phyloP scores from a whole-genome alignment of 805 yeast genomes.

The Yamadazyma sp. region DNA sequence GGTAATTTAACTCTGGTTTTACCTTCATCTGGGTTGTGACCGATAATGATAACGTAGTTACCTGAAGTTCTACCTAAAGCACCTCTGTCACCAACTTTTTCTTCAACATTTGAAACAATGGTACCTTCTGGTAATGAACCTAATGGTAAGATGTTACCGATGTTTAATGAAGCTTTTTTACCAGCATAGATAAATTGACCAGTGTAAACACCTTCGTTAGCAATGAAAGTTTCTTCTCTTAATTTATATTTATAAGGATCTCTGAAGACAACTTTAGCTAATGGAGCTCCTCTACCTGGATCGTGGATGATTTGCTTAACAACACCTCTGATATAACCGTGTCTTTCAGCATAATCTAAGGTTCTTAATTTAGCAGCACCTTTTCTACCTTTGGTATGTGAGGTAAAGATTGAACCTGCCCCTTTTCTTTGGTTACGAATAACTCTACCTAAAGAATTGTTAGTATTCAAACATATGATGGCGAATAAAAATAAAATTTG shows the following conservation, averaged over 20 bases:
- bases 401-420: slow-evolving; percentile 99
- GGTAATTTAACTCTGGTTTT: slow-evolving; percentile 99
- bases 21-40: slow-evolving; percentile 99
- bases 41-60: slow-evolving; percentile 97
- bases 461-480: slow-evolving; percentile 4
- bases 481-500: neutral
- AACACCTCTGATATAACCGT: slow-evolving; percentile 99
- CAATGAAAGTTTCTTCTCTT: slow-evolving; percentile 98
- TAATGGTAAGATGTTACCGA: slow-evolving; percentile 96
- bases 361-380: slow-evolving; percentile 99
- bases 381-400: slow-evolving; percentile 99
- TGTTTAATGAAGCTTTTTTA: slow-evolving; percentile 94
- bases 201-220: slow-evolving; percentile 99
- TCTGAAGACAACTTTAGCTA: slow-evolving; percentile 98
- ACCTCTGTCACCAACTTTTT: slow-evolving; percentile 99
- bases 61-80: slow-evolving; percentile 99
- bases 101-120: slow-evolving; percentile 96
- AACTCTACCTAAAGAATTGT: slow-evolving; percentile 77
- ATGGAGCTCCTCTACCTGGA: slow-evolving; percentile 99
- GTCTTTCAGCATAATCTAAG: slow-evolving; percentile 98
- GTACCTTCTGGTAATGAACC: slow-evolving; percentile 99
- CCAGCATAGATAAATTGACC: slow-evolving; percentile 99
- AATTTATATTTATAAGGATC: slow-evolving; percentile 98
- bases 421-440: slow-evolving; percentile 99
- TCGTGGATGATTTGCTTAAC: slow-evolving; percentile 99